Conservation (phyloP, 805 yeast species). For the Jamesozyma piceae region DNA sequence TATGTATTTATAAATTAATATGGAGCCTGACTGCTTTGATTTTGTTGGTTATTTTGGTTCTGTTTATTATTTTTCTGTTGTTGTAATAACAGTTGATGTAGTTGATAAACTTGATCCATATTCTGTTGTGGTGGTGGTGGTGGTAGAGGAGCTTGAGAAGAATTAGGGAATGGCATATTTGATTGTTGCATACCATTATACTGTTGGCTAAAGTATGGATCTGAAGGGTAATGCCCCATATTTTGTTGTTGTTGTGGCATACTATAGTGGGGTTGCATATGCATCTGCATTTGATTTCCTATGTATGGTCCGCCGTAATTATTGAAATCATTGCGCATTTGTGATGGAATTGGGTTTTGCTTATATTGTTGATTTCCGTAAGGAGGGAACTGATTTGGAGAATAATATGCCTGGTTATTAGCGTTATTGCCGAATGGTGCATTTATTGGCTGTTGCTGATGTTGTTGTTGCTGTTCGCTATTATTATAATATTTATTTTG, state of each 20-base stretch:
- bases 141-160: slow-evolving; percentile 1
- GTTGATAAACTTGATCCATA: slow-evolving; percentile 18
- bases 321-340: neutral
- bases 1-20: neutral
- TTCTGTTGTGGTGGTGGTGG: slow-evolving; percentile 12
- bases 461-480: too few species aligned
- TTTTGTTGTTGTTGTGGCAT: slow-evolving; percentile 7
- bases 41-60: slow-evolving; percentile 1
- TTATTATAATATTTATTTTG: too few species aligned
- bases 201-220: neutral
- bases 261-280: slow-evolving; percentile 5
- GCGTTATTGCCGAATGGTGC: too few species aligned
- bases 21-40: neutral
- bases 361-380: neutral
- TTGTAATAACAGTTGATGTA: slow-evolving; percentile 20
- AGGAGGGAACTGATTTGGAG: neutral
- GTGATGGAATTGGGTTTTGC: slow-evolving; percentile 1
- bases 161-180: neutral
- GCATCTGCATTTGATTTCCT: neutral
- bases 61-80: slow-evolving; percentile 16
- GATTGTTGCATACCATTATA: neutral
- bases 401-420: neutral
- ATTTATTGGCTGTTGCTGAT: too few species aligned
- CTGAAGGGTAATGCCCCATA: slow-evolving; percentile 6
- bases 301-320: neutral